Evolutionary conservation across 176 grass and related monocot species (phyloP).

Genomic region (Aechmea fasciata): DNA sequence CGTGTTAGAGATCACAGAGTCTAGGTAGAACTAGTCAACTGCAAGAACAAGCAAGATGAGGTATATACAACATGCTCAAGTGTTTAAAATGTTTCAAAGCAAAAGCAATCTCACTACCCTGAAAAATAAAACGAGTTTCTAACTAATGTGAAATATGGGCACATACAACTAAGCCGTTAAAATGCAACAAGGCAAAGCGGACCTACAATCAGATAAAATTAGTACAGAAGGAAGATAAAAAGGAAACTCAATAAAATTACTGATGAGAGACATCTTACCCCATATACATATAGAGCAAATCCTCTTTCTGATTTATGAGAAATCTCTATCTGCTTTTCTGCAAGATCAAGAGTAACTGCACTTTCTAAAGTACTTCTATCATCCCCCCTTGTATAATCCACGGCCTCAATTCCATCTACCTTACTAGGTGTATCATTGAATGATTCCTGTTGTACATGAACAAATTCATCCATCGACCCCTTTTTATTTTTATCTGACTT

Average conservation of each 20-base stretch:
- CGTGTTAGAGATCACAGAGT: too few species aligned
- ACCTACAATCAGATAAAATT: not conserved
- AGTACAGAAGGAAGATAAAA: slow-evolving; percentile 6
- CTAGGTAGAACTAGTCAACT: too few species aligned
- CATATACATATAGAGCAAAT: slow-evolving; percentile 65
- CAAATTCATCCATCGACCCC: slow-evolving; percentile 22
- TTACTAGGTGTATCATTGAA: slow-evolving; percentile 7
- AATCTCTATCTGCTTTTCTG: slow-evolving; percentile 30
- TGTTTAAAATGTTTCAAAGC: not conserved
- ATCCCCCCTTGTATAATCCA: slow-evolving; percentile 19
- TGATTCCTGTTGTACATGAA: slow-evolving; percentile 27
- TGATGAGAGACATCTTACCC: slow-evolving; percentile 50
- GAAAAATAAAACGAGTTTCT: not conserved
- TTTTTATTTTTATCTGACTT: slow-evolving; percentile 38
- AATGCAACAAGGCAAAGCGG: slow-evolving; percentile 6
- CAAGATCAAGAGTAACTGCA: slow-evolving; percentile 45
- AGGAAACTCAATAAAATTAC: slow-evolving; percentile 11
- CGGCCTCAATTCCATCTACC: slow-evolving; percentile 16
- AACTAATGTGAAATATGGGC: not conserved
- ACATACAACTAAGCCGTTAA: not conserved
- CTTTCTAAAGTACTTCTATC: slow-evolving; percentile 34
- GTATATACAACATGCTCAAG: not conserved
- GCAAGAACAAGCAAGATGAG: not conserved
- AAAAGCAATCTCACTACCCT: not conserved
- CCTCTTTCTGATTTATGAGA: slow-evolving; percentile 31